Evolutionary conservation across 805 yeast genomes (phyloP), one percentile per base, ranked within the genome.

Genomic region (Torulaspora franciscae): DNA sequence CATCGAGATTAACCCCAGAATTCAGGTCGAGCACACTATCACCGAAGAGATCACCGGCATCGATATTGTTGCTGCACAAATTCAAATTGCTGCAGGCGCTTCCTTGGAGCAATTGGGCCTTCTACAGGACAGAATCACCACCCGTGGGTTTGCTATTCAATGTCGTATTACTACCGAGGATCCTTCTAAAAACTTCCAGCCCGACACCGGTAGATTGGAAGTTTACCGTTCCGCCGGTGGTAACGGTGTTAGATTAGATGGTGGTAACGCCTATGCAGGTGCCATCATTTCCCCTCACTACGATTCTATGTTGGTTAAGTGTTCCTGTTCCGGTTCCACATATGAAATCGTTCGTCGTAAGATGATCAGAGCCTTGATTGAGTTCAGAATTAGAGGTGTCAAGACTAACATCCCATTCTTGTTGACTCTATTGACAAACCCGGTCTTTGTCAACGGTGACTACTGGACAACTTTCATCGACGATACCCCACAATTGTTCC

Each of bases 381-480:
- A 93, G 72, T 93, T 93, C 73, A 84, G 99, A 77, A 88, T 93
- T 62, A 84, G 99, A 75, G 99, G 99, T 67, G 99, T 93, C 59
- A 93, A 93, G 76, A 93, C 99, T 47, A 93, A 93, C 72, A 95
- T 93, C 56, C 98, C 99, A 26, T 93, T 93, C 76, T 73, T 93
- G 69, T 75, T 93, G 61, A 93, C 98, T 11, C 69, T 93, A 52
- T 76, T 93, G 62, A 93, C 97, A 49, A 82, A 93, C 67, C 91
- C 85, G 45, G 85, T 90, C 17, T 91, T 91, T 61, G 82, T 88
- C 58, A 63, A 67, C 38, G 96, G 96, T 62, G 74, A 78, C 55
- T 93, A 96, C 72, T 91, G 99, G 99, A 91, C 99, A 46, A 91
- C 99, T 19, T 91, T 91, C 61, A 93, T 91, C 62, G 99, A 91